Evolutionary conservation across 176 grass and related monocot genomes (phyloP).

Genomic region (Puya raimondii): DNA sequence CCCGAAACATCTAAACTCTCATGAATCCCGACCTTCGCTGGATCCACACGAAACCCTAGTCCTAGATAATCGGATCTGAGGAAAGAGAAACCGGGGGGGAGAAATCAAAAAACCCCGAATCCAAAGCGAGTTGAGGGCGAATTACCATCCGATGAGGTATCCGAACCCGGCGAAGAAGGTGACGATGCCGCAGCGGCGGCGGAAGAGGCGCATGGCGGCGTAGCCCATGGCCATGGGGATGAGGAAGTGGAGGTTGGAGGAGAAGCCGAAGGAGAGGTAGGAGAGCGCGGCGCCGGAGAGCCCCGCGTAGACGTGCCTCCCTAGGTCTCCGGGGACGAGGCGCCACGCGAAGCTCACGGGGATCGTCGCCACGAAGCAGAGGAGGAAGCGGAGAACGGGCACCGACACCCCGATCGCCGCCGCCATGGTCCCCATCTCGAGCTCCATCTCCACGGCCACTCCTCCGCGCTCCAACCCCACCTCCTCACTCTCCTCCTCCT

Average conservation of each 20-base stretch:
- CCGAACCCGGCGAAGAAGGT: conserved; percentile 87
- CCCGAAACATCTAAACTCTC: too few species aligned
- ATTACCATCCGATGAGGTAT: conserved; percentile 92
- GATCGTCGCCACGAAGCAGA: conserved; percentile 94
- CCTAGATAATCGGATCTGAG: too few species aligned
- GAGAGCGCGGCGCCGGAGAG: conserved; percentile 68
- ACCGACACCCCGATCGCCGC: conserved; percentile 87
- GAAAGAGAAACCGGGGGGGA: too few species aligned
- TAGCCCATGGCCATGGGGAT: conserved; percentile 73
- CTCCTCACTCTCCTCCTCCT: background rate
- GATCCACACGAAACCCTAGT: too few species aligned
- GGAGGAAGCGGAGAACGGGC: conserved; percentile 84
- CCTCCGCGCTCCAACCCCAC: background rate
- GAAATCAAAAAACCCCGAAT: background rate
- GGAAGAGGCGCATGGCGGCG: conserved; percentile 65
- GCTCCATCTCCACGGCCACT: conserved; percentile 26
- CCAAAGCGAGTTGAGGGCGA: conserved; percentile 10
- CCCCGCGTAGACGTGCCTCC: conserved; percentile 76
- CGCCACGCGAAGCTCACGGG: conserved; percentile 72
- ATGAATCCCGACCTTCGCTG: too few species aligned
- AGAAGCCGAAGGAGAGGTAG: conserved; percentile 76
- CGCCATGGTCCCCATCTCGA: conserved; percentile 76
- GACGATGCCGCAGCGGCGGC: conserved; percentile 53
- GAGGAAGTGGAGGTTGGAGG: conserved; percentile 91
- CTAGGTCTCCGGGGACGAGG: conserved; percentile 42